phyloP scores from a whole-genome alignment of 768 basidiomycete genomes.

The Agrocybe praecox region DNA sequence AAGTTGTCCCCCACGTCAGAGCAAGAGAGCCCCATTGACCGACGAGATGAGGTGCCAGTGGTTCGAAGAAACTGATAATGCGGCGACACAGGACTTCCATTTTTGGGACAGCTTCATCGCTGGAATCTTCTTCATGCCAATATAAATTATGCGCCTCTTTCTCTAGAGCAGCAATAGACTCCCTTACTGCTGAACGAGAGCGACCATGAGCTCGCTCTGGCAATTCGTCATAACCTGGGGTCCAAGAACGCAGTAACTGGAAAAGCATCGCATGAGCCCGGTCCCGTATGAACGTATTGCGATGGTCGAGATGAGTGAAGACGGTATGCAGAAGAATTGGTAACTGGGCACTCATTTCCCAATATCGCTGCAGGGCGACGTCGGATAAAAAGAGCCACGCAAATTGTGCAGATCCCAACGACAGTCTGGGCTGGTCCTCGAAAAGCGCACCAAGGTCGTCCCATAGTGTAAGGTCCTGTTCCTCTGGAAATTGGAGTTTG shows the following conservation, averaged over 20 bases:
- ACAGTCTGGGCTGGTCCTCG: constrained; percentile 66
- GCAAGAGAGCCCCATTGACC: constrained; percentile 82
- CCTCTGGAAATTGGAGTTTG: constrained; percentile 61
- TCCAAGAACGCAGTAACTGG: constrained; percentile 82
- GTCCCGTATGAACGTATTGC: constrained; percentile 64
- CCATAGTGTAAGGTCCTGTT: constrained; percentile 76
- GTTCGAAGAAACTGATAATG: constrained; percentile 67
- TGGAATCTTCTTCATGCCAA: constrained; percentile 74
- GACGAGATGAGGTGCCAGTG: constrained; percentile 67
- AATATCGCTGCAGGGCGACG: constrained; percentile 71
- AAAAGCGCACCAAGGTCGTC: constrained; percentile 79
- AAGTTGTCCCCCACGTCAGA: constrained; percentile 83
- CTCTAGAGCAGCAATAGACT: constrained; percentile 57
- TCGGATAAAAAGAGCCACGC: constrained; percentile 86
- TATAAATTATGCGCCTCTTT: constrained; percentile 55
- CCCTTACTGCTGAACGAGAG: constrained; percentile 49
- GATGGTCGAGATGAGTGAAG: constrained; percentile 83
- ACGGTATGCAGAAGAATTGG: constrained; percentile 78
- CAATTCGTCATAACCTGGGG: constrained; percentile 76
- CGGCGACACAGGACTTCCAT: constrained; percentile 70
- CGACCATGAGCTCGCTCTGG: constrained; percentile 56
- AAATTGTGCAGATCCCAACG: constrained; percentile 83
- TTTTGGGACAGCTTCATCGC: constrained; percentile 58
- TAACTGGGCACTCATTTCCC: constrained; percentile 72
- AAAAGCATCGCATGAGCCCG: constrained; percentile 81